These are phyloP conservation scores for Podospora australis DNA, from an alignment of 495 filamentous ascomycete species.

Conservation along the genomic window DNA sequence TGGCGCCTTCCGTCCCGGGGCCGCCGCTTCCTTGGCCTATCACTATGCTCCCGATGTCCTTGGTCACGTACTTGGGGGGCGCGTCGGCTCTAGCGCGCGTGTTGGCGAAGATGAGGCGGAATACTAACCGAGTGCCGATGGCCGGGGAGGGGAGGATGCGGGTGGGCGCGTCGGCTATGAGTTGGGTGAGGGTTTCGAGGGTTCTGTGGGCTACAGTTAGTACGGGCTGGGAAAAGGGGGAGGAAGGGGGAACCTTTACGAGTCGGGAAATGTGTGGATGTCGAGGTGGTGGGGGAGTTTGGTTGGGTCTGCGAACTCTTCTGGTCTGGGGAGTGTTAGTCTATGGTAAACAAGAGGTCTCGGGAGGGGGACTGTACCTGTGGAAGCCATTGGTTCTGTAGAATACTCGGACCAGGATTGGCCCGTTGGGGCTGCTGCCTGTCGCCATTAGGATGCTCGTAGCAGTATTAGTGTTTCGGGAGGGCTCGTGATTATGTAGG, in stretches of 20 bases:
- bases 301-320: constrained; percentile 55
- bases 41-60: constrained; percentile 78
- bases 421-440: constrained; percentile 34
- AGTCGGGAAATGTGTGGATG: too few species aligned
- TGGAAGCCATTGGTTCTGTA: constrained; percentile 70
- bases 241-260: too few species aligned
- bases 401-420: constrained; percentile 88
- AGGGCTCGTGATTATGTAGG: too few species aligned
- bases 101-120: constrained; percentile 82
- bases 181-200: constrained; percentile 66
- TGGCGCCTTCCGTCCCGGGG: constrained; percentile 5
- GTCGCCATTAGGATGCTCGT: too few species aligned
- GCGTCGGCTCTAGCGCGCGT: too few species aligned
- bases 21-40: constrained; percentile 44
- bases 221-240: constrained; percentile 61
- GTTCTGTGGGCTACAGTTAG: constrained; percentile 87
- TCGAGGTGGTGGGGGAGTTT: too few species aligned
- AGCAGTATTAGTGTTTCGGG: too few species aligned
- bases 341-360: constrained; percentile 2
- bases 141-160: constrained; percentile 63
- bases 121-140: constrained; percentile 75
- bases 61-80: constrained; percentile 57
- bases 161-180: constrained; percentile 43
- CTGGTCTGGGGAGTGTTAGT: constrained; percentile 39
- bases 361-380: constrained; percentile 41